These are phyloP conservation scores for Trichoderma sp. DNA, from an alignment of 2,329 filamentous ascomycete genomes.

Conservation along the genomic window DNA sequence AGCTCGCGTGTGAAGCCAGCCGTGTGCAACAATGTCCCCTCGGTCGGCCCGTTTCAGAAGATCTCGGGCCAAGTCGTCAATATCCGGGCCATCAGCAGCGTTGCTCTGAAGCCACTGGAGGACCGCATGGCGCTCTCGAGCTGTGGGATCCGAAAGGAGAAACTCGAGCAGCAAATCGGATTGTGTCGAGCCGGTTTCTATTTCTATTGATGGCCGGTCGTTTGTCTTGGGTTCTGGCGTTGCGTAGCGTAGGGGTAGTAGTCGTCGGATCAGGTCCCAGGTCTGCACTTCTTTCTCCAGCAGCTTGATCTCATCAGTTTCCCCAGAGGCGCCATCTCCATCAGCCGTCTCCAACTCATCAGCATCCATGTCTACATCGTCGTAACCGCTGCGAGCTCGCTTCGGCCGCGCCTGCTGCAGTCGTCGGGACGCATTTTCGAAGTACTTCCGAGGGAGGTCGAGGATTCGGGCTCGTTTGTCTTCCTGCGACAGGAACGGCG, in stretches of 20 bases:
- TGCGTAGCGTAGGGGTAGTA: constrained; percentile 68
- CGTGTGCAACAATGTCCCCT: constrained; percentile 78
- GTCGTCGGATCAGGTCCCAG: constrained; percentile 78
- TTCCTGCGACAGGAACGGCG: constrained; percentile 44
- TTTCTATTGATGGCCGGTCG: constrained; percentile 34
- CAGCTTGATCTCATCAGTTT: constrained; percentile 36
- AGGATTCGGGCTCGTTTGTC: constrained; percentile 65
- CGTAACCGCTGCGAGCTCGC: constrained; percentile 33
- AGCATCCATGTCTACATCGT: constrained; percentile 54
- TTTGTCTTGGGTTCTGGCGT: constrained; percentile 22
- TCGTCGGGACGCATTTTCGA: constrained; percentile 47
- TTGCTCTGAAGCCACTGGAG: constrained; percentile 83
- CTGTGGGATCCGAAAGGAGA: constrained; percentile 66
- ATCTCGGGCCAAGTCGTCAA: constrained; percentile 72
- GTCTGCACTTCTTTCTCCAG: constrained; percentile 84
- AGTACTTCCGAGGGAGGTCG: constrained; percentile 57
- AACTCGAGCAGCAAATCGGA: constrained; percentile 63
- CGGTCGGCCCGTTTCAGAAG: constrained; percentile 73
- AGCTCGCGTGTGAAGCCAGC: constrained; percentile 88
- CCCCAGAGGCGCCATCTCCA: constrained; percentile 25
- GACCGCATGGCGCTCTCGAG: constrained; percentile 74
- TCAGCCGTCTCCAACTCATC: constrained; percentile 46
- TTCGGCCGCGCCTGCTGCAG: constrained; percentile 33
- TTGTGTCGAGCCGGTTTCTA: constrained; percentile 23
- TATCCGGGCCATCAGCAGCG: constrained; percentile 65